A percentile compares a stretch with the other conserved stretches of the same genome.
These are phyloP conservation scores for Chytriomyces hyalinus DNA, from an alignment of 192 early-diverging fungal genomes.

Conservation along the genomic window DNA sequence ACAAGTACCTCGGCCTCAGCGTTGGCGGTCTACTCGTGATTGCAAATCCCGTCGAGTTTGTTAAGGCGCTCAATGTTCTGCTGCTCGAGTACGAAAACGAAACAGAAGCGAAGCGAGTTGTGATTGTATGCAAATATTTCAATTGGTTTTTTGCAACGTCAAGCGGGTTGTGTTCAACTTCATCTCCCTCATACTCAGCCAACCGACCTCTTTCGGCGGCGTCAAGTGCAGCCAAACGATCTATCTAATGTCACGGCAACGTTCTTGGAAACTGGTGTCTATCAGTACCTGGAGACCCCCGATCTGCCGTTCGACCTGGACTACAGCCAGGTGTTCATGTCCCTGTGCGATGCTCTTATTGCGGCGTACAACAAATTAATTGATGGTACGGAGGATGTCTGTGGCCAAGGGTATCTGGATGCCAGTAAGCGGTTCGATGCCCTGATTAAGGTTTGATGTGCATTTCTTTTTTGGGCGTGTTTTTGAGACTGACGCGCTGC, in stretches of 20 bases:
- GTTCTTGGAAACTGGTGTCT: conserved; percentile 29
- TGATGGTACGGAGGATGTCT: conserved; percentile 41
- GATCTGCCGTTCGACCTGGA: conserved; percentile 52
- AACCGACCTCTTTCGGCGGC: conserved; percentile 35
- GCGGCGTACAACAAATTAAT: conserved; percentile 49
- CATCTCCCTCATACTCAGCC: conserved; percentile 13
- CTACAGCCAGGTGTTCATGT: conserved; percentile 39
- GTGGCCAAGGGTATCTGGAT: conserved; percentile 41
- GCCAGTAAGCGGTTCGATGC: conserved; percentile 39
- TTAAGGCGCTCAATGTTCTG: conserved; percentile 43
- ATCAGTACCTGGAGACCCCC: conserved; percentile 44
- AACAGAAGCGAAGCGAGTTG: conserved; percentile 31
- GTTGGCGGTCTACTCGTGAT: conserved; percentile 44
- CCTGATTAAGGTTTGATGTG: conserved; percentile 44
- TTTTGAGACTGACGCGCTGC: background rate
- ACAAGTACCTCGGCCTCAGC: conserved; percentile 45
- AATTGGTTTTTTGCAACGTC: background rate
- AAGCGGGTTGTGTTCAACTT: background rate
- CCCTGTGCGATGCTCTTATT: conserved; percentile 47
- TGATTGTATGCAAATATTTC: conserved; percentile 30
- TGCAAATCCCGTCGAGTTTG: conserved; percentile 40
- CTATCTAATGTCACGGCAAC: conserved; percentile 30
- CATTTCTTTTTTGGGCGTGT: background rate
- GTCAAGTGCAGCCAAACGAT: conserved; percentile 17
- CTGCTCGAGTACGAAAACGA: conserved; percentile 48